These are phyloP conservation scores for Chaetomium cochliodes DNA, from an alignment of 495 filamentous ascomycete species.

Conservation along the genomic window DNA sequence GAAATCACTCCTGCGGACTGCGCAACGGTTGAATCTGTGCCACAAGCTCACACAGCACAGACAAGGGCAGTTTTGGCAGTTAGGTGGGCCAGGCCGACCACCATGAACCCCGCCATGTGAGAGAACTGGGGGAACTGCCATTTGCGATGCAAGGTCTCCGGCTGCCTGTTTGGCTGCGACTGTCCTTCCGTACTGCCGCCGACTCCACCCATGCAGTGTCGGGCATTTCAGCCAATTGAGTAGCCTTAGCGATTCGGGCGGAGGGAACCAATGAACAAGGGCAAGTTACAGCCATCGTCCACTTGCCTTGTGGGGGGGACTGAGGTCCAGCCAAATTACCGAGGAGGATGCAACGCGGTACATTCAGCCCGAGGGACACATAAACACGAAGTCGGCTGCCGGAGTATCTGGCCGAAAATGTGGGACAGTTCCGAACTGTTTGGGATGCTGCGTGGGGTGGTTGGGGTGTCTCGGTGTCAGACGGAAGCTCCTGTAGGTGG, in stretches of 20 bases:
- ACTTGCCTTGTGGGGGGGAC: neutral
- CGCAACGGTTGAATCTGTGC: neutral
- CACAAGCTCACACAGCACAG: neutral
- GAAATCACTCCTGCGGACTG: neutral
- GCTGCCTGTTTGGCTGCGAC: slow-evolving; percentile 1
- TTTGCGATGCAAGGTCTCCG: neutral
- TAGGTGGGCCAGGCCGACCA: neutral
- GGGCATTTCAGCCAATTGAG: slow-evolving; percentile 27
- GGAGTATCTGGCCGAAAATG: no score
- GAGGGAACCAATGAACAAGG: slow-evolving; percentile 31
- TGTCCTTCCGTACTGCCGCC: slow-evolving; percentile 20
- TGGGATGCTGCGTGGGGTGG: no score
- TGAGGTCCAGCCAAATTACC: neutral
- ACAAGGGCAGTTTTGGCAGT: neutral
- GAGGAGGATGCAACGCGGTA: no score
- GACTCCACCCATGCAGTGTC: slow-evolving; percentile 10
- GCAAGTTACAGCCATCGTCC: neutral
- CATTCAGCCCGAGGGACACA: no score
- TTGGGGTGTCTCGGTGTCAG: no score
- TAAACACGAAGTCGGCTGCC: no score
- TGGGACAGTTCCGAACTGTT: no score
- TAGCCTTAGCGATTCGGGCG: slow-evolving; percentile 25
- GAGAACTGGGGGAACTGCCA: slow-evolving; percentile 5
- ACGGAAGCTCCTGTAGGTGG: no score
- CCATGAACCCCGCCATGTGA: neutral